A percentile compares a stretch with the other conserved stretches of the same genome.
phyloP scores from a whole-genome alignment of 2,329 filamentous ascomycete genomes.

The Cladosporium sp. region DNA sequence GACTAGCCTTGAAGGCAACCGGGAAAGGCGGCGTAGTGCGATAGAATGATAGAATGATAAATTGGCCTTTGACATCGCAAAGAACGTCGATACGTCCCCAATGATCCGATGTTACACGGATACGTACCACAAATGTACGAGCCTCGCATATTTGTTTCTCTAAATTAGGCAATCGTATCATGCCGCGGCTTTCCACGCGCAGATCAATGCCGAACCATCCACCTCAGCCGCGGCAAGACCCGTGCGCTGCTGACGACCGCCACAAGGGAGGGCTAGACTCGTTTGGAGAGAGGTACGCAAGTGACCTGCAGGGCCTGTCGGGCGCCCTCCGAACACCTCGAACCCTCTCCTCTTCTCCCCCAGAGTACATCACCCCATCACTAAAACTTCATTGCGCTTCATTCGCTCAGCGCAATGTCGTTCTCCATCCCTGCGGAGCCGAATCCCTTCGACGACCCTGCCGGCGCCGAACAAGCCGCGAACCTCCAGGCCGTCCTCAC shows the following conservation, averaged over 20 bases:
- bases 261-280: neutral
- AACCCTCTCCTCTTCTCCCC: neutral
- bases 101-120: too few relatives aligned
- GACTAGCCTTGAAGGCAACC: neutral
- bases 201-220: neutral
- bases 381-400: conserved; percentile 19
- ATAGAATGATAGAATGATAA: neutral
- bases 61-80: neutral
- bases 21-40: neutral
- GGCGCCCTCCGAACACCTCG: neutral
- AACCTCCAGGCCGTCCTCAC: conserved; percentile 20
- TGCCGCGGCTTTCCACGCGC: too few relatives aligned
- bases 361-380: neutral
- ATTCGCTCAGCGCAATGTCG: conserved; percentile 23
- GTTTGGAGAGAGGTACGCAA: neutral
- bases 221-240: neutral
- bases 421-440: conserved; percentile 7
- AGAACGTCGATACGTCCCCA: too few relatives aligned
- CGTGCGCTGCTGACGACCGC: neutral
- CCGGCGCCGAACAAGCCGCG: conserved; percentile 17
- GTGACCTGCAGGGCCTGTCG: neutral
- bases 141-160: too few relatives aligned
- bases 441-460: conserved; percentile 28
- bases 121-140: too few relatives aligned
- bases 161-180: too few relatives aligned